Conservation (phyloP, 345 rosid genomes). For the Pseudoturritis turrita region DNA sequence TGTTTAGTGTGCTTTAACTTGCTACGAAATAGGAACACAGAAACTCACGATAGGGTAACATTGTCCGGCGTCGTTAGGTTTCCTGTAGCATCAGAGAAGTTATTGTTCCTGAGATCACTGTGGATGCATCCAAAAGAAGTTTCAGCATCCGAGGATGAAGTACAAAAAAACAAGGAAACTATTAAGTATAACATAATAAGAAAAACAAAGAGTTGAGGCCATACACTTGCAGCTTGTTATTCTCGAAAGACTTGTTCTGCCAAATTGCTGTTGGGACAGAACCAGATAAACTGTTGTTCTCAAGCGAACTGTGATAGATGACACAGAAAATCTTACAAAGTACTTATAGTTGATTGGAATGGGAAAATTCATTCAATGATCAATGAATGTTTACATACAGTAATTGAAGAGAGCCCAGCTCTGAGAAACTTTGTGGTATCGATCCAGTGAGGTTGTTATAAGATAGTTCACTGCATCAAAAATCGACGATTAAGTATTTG, state of each 20-base stretch:
- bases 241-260: conserved; percentile 47
- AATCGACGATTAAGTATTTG: not conserved
- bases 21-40: not conserved
- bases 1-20: not conserved
- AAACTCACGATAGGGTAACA: conserved; percentile 64
- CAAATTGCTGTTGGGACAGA: conserved; percentile 52
- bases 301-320: conserved; percentile 55
- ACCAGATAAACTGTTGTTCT: conserved; percentile 67
- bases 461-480: conserved; percentile 62
- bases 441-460: conserved; percentile 62
- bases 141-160: conserved; percentile 4
- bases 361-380: not conserved
- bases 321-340: not conserved
- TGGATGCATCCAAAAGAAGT: conserved; percentile 23
- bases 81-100: conserved; percentile 52
- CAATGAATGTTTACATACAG: conserved; percentile 47
- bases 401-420: conserved; percentile 55
- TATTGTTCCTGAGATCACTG: conserved; percentile 85
- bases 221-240: conserved; percentile 52
- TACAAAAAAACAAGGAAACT: not conserved
- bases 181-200: not conserved
- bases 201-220: conserved; percentile 19
- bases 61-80: conserved; percentile 54
- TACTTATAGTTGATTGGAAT: not conserved
- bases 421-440: conserved; percentile 56